phyloP scores from a whole-genome alignment of 2,329 filamentous ascomycete genomes.

The Fusarium heterosporum region DNA sequence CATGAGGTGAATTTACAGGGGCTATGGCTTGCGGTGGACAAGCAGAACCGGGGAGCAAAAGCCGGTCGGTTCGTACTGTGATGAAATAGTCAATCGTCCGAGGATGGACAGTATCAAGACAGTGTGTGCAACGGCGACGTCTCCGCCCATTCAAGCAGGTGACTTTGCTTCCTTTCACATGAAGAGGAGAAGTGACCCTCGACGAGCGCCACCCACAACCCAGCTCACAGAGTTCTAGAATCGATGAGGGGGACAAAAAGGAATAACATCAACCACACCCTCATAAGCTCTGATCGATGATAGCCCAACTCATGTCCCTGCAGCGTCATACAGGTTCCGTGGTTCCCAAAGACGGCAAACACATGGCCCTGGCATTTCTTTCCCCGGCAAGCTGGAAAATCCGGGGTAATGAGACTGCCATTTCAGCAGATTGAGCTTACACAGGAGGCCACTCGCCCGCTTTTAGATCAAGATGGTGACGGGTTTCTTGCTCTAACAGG shows the following conservation, averaged over 20 bases:
- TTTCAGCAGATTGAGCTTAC: conserved; percentile 24
- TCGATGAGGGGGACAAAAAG: conserved; percentile 4
- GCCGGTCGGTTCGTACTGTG: conserved; percentile 14
- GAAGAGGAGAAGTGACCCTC: conserved; percentile 23
- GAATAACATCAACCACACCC: conserved; percentile 7
- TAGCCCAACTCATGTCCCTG: conserved; percentile 25
- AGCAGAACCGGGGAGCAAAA: conserved; percentile 6
- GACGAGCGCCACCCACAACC: conserved; percentile 22
- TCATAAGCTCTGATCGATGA: conserved; percentile 2
- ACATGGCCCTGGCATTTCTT: conserved; percentile 39
- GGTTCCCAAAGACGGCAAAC: conserved; percentile 31
- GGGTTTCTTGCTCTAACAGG: conserved; percentile 40
- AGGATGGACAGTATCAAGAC: not conserved
- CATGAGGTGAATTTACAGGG: conserved; percentile 27
- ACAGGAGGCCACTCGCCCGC: conserved; percentile 26
- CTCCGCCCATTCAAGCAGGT: conserved; percentile 35
- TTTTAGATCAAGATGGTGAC: conserved; percentile 42
- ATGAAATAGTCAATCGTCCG: fast-evolving
- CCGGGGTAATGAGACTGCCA: conserved; percentile 42
- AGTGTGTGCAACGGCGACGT: conserved; percentile 9
- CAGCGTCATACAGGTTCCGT: conserved; percentile 29
- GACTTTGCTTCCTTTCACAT: conserved; percentile 32
- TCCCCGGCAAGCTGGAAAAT: conserved; percentile 41
- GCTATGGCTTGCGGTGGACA: conserved; percentile 13
- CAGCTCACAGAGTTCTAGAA: conserved; percentile 27